phyloP scores from a whole-genome alignment of 768 basidiomycete genomes.

The Russula emetica region DNA sequence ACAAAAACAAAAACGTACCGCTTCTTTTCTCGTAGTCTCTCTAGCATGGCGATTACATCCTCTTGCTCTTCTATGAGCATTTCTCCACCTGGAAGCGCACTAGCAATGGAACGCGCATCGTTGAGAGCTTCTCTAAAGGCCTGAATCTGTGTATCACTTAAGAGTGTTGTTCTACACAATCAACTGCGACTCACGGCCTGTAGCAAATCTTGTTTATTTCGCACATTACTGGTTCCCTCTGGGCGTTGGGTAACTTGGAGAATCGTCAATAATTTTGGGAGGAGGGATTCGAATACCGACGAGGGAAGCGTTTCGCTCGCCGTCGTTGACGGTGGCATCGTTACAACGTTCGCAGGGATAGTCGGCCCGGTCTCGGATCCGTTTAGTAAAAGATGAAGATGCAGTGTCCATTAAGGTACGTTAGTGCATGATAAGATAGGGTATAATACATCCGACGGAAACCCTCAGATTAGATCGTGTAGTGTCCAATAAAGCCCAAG shows the following conservation, averaged over 20 bases:
- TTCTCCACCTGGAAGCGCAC: conserved; percentile 66
- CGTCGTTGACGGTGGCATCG: background rate
- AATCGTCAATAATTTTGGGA: conserved; percentile 57
- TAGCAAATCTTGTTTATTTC: conserved; percentile 61
- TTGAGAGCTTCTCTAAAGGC: conserved; percentile 58
- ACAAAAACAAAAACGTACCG: conserved; percentile 37
- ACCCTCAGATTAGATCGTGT: conserved; percentile 19
- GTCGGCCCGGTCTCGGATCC: background rate
- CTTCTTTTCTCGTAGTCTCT: conserved; percentile 58
- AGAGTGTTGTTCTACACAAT: no score
- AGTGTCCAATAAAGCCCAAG: background rate
- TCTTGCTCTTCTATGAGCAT: conserved; percentile 64
- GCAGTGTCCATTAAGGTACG: background rate
- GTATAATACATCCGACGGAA: background rate
- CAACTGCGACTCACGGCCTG: conserved; percentile 45
- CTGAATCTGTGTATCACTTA: conserved; percentile 51
- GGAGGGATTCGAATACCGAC: conserved; percentile 49
- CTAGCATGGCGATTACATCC: conserved; percentile 65
- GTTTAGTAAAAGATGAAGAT: no score
- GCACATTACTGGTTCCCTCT: conserved; percentile 50
- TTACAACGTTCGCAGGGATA: background rate
- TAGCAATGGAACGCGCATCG: conserved; percentile 57
- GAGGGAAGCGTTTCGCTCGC: conserved; percentile 19
- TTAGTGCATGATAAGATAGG: background rate
- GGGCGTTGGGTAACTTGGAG: conserved; percentile 56